A percentile compares a stretch with the other conserved stretches of the same genome.
Evolutionary conservation across 208 protist genomes (phyloP).

Genomic region (Strigomonas culicis): DNA sequence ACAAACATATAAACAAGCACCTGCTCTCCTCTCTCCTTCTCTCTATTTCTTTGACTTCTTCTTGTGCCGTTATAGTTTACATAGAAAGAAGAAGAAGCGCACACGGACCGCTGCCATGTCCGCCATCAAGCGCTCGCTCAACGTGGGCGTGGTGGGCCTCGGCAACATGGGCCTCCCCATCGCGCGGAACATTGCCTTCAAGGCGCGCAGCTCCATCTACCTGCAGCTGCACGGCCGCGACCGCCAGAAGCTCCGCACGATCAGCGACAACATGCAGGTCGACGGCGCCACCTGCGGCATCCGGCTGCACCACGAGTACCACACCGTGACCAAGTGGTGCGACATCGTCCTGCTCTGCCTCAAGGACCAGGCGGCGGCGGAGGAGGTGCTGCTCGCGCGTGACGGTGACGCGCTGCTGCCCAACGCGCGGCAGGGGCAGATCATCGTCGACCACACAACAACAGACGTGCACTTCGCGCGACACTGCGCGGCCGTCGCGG

Average conservation of each 20-base stretch:
- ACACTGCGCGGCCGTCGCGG: conserved; percentile 61
- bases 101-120: conserved; percentile 29
- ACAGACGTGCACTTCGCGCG: conserved; percentile 70
- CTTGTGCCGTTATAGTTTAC: not conserved
- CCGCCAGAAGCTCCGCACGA: conserved; percentile 49
- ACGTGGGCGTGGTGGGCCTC: conserved; percentile 84
- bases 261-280: conserved; percentile 73
- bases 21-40: not conserved
- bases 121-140: conserved; percentile 74
- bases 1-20: no score
- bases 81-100: not conserved
- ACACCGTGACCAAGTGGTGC: conserved; percentile 86
- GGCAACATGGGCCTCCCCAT: conserved; percentile 87
- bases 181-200: conserved; percentile 84
- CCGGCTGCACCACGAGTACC: conserved; percentile 77
- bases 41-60: conserved; percentile 7
- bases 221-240: conserved; percentile 82
- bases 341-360: conserved; percentile 74
- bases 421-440: conserved; percentile 71
- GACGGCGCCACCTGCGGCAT: conserved; percentile 85
- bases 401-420: conserved; percentile 38
- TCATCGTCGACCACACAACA: conserved; percentile 89
- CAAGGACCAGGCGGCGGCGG: conserved; percentile 40
- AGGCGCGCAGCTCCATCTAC: conserved; percentile 80
- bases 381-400: conserved; percentile 49